Evolutionary conservation across 2,329 filamentous ascomycete genomes (phyloP).

Genomic region (Didymella glomerata): DNA sequence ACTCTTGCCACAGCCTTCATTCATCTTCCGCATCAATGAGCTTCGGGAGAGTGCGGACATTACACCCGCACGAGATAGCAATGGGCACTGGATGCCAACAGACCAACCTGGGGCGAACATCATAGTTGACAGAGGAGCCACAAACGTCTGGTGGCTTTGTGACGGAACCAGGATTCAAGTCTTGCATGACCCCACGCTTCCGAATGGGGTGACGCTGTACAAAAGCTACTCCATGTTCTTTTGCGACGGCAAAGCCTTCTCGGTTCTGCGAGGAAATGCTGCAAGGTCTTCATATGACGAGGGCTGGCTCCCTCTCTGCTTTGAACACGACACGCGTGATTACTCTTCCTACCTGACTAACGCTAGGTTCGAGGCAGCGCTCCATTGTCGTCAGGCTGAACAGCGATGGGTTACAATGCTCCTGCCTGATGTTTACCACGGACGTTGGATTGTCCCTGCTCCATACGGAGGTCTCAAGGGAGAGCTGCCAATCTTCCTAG

Average conservation of each 20-base stretch:
- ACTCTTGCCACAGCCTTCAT: too few species aligned
- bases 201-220: too few species aligned
- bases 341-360: conserved; percentile 39
- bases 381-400: conserved; percentile 21
- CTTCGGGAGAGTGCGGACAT: too few species aligned
- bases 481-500: conserved; percentile 46
- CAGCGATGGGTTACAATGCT: conserved; percentile 34
- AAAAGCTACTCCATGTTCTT: conserved; percentile 36
- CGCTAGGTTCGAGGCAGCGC: conserved; percentile 19
- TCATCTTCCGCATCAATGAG: too few species aligned
- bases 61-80: too few species aligned
- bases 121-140: neutral
- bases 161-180: neutral
- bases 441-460: too few species aligned
- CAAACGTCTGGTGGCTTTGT: conserved; percentile 2
- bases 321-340: conserved; percentile 30
- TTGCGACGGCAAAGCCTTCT: conserved; percentile 32
- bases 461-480: conserved; percentile 40
- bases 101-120: too few species aligned
- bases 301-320: conserved; percentile 34
- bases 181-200: too few species aligned
- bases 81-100: too few species aligned
- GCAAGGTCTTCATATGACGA: conserved; percentile 10
- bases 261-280: conserved; percentile 31
- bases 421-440: conserved; percentile 40